Base-by-base conservation (phyloP, 805 yeast genomes). In the Metschnikowia matae region DNA sequence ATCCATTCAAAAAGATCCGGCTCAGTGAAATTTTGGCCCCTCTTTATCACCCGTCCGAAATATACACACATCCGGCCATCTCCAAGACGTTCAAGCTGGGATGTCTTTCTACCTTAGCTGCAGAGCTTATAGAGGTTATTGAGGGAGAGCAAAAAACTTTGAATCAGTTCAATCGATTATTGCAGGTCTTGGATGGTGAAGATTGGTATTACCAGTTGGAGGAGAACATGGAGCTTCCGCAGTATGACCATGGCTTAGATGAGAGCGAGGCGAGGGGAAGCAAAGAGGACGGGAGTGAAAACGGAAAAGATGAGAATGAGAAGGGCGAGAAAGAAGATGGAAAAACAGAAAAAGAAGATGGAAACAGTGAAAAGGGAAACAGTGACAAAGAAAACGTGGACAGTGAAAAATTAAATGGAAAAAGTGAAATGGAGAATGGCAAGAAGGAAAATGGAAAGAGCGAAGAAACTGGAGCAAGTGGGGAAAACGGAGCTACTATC, bases 181-280 rank as follows among this genome's bases (percentile, higher is more conserved):
- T 94, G 67, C 87, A 85, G 54, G 83, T 87, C 1, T 82, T 92
- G 57, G 73, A 92, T 45, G 97, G 97, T 4, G 98, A 92, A 62
- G 92, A 89, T 63, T 87, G 95, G 55, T 74, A 74, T 40, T 82
- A 82, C 49, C 67, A 85, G 37, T 71, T 82, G 18, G 88, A 87
- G 34, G 81, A 79, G 20, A 80, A 81, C 44, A 65, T 91, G 66
- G 79, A 82, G 21, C 71, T 90, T 33, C 85, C 89, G 1, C 74
- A 69, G 26, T 87, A 87, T 61, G 87, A 88, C 60, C 90, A 85
- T 59, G 81, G 83, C 32, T 65, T 85, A 44, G 65, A 59, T 40
- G 65, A 61, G n/a, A 17, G 51, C 13, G 23, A 43, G 48, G 33
- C 35, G 46, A 23, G 39, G 40, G 61, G 53, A 41, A 61, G 58